Evolutionary conservation across 257 asterid genomes (phyloP).

Genomic region (Pogostemon cablin): DNA sequence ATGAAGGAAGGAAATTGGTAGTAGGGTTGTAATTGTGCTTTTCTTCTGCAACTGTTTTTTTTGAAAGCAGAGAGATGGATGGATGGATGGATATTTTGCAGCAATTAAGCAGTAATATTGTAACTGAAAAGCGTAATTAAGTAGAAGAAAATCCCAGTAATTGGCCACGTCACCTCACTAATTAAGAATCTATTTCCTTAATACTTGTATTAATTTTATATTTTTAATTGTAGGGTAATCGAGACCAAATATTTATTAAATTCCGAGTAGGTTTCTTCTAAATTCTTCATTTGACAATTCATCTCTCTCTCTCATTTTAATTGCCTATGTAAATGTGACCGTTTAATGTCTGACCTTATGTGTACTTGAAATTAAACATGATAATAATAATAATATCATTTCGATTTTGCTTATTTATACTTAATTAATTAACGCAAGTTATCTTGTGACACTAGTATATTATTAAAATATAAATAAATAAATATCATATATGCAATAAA

Average conservation of each 20-base stretch:
- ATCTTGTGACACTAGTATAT: too few species aligned
- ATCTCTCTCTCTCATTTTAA: not conserved
- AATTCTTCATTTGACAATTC: constrained; percentile 36
- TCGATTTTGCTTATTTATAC: too few species aligned
- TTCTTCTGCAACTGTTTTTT: constrained; percentile 50
- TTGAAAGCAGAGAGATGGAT: too few species aligned
- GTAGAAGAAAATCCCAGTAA: constrained; percentile 1
- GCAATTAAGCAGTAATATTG: constrained; percentile 27
- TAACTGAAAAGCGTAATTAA: constrained; percentile 47
- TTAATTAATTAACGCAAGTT: too few species aligned
- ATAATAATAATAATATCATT: too few species aligned
- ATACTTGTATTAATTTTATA: not conserved
- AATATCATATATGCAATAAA: too few species aligned
- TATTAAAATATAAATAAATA: too few species aligned
- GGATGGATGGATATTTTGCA: not conserved
- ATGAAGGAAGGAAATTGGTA: constrained; percentile 48
- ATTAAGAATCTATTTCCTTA: not conserved
- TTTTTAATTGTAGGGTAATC: not conserved
- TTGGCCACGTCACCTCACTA: too few species aligned
- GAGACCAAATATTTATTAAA: constrained; percentile 18
- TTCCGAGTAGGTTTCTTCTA: not conserved
- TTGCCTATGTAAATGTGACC: too few species aligned
- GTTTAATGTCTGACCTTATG: too few species aligned
- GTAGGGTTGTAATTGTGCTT: constrained; percentile 37
- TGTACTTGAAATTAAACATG: too few species aligned